These are phyloP conservation scores for Lipomyces oligophaga DNA, from an alignment of 805 yeast genomes.

Conservation along the genomic window DNA sequence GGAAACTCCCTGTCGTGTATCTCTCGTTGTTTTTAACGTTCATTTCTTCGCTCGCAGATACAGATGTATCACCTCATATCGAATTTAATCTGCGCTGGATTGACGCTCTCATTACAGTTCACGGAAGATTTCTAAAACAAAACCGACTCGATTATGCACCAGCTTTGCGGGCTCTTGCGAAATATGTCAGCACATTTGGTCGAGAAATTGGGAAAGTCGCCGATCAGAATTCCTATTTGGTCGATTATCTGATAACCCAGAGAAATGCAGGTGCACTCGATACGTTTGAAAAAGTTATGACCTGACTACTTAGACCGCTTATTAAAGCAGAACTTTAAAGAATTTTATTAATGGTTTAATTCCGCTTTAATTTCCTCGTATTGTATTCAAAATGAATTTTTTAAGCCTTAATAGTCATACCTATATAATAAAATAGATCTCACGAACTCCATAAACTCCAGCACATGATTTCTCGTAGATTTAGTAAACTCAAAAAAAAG, in stretches of 20 bases:
- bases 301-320: no score
- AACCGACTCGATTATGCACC: slow-evolving; percentile 57
- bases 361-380: no score
- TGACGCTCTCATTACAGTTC: slow-evolving; percentile 58
- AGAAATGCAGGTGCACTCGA: no score
- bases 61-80: slow-evolving; percentile 71
- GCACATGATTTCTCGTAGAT: no score
- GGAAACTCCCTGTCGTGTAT: slow-evolving; percentile 74
- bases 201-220: slow-evolving; percentile 18
- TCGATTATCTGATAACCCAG: slow-evolving; percentile 13
- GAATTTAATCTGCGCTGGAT: slow-evolving; percentile 86
- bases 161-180: slow-evolving; percentile 23
- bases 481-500: no score
- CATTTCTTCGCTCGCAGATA: slow-evolving; percentile 60
- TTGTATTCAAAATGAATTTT: no score
- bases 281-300: no score
- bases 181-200: slow-evolving; percentile 10
- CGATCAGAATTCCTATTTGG: slow-evolving; percentile 20
- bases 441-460: no score
- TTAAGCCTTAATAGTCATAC: no score
- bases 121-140: slow-evolving; percentile 68
- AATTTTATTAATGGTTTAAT: no score
- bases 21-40: slow-evolving; percentile 63
- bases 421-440: no score
- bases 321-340: no score